These are phyloP conservation scores for Lentinula sp. DNA, from an alignment of 768 basidiomycete species.

Conservation along the genomic window DNA sequence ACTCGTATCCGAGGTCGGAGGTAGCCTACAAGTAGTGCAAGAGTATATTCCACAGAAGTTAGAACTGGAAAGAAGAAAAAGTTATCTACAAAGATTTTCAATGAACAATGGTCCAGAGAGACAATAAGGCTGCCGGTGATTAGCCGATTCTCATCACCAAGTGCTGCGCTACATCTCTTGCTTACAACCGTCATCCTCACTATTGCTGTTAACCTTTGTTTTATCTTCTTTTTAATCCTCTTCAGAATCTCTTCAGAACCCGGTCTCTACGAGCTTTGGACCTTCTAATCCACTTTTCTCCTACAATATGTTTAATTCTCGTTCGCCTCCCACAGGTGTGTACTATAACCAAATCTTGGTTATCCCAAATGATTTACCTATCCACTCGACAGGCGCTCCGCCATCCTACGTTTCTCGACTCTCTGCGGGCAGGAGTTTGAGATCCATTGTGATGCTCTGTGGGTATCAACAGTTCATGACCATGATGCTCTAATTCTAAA, in stretches of 20 bases:
- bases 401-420: conserved; percentile 57
- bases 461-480: conserved; percentile 8
- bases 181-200: not conserved
- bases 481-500: not conserved
- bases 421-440: conserved; percentile 45
- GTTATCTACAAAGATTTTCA: too few species aligned
- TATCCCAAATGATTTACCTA: too few species aligned
- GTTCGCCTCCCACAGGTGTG: conserved; percentile 24
- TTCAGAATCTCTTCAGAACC: not conserved
- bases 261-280: not conserved
- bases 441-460: conserved; percentile 54
- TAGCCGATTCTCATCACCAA: not conserved
- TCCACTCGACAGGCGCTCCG: conserved; percentile 31
- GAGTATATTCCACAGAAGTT: too few species aligned
- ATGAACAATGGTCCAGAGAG: not conserved
- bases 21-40: too few species aligned
- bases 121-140: not conserved
- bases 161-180: not conserved
- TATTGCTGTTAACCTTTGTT: not conserved
- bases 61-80: too few species aligned
- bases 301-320: conserved; percentile 23
- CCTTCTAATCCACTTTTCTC: not conserved
- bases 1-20: too few species aligned
- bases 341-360: not conserved
- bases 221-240: not conserved